Percentiles rank a stretch among this genome's conserved stretches.
Evolutionary conservation across 331 rosid genomes (phyloP).

Genomic region (Stylosanthes scabra): DNA sequence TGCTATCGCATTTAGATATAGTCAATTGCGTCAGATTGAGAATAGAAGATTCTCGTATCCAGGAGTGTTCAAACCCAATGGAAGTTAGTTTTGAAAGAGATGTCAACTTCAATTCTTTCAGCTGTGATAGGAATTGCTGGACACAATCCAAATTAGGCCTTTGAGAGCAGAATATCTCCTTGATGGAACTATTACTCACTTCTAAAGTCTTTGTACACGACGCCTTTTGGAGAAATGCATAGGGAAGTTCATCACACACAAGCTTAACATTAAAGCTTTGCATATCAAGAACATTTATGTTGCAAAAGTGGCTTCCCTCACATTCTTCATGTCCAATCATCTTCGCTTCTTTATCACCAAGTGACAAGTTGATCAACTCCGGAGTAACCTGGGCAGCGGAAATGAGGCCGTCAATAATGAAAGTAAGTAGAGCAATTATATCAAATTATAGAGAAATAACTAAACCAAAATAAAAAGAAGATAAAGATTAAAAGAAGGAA

Average conservation of each 20-base stretch:
- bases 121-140: background rate
- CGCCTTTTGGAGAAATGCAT: background rate
- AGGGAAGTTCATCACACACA: background rate
- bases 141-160: background rate
- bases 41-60: background rate
- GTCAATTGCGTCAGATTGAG: background rate
- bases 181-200: background rate
- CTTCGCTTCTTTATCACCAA: background rate
- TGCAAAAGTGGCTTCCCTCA: background rate
- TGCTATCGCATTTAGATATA: background rate
- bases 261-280: background rate
- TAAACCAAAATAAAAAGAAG: background rate
- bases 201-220: background rate
- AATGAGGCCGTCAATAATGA: background rate
- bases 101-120: background rate
- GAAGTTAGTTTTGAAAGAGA: background rate
- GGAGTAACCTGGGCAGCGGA: background rate
- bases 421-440: background rate
- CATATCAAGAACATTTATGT: background rate
- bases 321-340: background rate
- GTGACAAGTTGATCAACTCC: background rate
- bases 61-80: constrained; percentile 7
- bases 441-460: background rate
- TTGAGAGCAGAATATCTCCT: background rate
- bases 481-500: background rate